phyloP scores from a whole-genome alignment of 2,329 filamentous ascomycete genomes.

The Neurospora sp. region DNA sequence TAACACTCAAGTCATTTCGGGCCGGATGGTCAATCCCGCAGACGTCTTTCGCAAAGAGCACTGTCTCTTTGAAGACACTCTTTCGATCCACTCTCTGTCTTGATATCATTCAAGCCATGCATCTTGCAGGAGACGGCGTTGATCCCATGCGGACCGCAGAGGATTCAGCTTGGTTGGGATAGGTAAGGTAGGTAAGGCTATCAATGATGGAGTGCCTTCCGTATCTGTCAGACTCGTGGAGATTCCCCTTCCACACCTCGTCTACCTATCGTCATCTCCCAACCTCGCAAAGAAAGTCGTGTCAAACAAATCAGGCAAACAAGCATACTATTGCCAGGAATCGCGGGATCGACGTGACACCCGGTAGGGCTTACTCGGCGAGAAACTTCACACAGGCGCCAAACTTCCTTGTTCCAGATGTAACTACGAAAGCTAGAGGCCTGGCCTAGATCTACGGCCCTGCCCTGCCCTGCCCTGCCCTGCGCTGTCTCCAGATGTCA shows the following conservation, averaged over 20 bases:
- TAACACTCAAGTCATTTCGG: not conserved
- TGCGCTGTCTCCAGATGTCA: not conserved
- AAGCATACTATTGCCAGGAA: not conserved
- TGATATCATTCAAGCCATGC: not conserved
- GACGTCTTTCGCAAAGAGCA: not conserved
- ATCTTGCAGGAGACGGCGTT: not conserved
- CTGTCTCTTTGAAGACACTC: not conserved
- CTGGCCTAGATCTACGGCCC: not conserved
- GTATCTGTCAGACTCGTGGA: not conserved
- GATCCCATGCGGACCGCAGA: not conserved
- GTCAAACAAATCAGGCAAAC: not conserved
- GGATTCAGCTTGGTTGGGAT: not conserved
- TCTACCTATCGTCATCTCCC: not conserved
- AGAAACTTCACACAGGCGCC: not conserved
- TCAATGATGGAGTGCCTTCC: not conserved
- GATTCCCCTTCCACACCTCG: not conserved
- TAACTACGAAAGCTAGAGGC: not conserved
- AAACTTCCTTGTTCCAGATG: not conserved
- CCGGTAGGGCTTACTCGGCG: not conserved
- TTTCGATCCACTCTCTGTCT: not conserved
- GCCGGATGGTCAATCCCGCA: not conserved
- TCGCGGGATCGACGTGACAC: not conserved
- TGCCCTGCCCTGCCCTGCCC: not conserved
- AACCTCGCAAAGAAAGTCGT: not conserved
- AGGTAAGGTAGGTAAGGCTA: not conserved